phyloP scores from a whole-genome alignment of 345 rosid genomes.

The Isatis tinctoria region DNA sequence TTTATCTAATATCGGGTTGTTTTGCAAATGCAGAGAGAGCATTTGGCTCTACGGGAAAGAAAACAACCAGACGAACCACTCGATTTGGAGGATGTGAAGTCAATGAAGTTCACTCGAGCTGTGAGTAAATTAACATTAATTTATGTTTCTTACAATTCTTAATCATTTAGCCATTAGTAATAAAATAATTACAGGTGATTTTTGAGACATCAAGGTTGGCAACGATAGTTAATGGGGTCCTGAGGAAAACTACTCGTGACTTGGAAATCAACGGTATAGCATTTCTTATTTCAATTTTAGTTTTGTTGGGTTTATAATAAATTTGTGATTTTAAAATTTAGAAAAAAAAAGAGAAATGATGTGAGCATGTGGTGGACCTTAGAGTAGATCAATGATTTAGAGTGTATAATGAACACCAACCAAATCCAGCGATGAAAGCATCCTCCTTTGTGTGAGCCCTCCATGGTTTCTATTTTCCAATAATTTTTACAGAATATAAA shows the following conservation, averaged over 20 bases:
- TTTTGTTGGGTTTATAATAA: conserved; percentile 7
- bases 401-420: conserved; percentile 32
- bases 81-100: conserved; percentile 47
- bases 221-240: conserved; percentile 71
- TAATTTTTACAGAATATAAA: conserved; percentile 22
- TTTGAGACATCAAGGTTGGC: conserved; percentile 80
- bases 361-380: conserved; percentile 38
- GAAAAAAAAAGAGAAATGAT: conserved; percentile 13
- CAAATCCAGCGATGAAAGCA: conserved; percentile 34
- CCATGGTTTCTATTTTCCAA: conserved; percentile 8
- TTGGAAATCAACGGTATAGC: conserved; percentile 55
- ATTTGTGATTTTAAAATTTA: background rate
- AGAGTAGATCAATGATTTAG: conserved; percentile 25
- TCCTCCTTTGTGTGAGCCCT: conserved; percentile 28
- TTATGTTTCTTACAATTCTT: background rate
- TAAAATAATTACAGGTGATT: too few species aligned
- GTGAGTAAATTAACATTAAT: conserved; percentile 34
- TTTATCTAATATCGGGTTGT: background rate
- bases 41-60: conserved; percentile 39
- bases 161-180: too few species aligned
- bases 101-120: conserved; percentile 60
- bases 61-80: conserved; percentile 45
- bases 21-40: conserved; percentile 42
- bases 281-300: background rate
- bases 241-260: conserved; percentile 70